These are phyloP conservation scores for Talaromyces trachyspermus DNA, from an alignment of 495 filamentous ascomycete species.

Conservation along the genomic window DNA sequence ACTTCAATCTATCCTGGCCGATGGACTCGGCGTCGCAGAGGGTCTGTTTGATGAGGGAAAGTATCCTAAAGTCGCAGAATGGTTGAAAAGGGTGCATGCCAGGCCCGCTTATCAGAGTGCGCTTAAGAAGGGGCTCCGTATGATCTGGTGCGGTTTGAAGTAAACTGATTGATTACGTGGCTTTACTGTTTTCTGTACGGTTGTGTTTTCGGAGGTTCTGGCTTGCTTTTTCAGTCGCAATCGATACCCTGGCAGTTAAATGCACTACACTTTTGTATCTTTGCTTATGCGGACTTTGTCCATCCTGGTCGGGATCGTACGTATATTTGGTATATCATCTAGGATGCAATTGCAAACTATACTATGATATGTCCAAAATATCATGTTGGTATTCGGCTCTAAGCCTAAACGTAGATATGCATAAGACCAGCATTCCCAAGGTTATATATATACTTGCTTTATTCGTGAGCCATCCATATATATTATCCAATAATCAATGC, in stretches of 20 bases:
- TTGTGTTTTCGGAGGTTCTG: background rate
- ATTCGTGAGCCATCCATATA: background rate
- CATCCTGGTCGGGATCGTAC: too few relatives aligned
- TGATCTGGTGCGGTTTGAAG: conserved; percentile 8
- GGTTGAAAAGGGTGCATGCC: conserved; percentile 19
- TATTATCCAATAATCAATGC: conserved; percentile 1
- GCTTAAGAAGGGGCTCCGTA: conserved; percentile 19
- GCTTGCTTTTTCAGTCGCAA: too few relatives aligned
- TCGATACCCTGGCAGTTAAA: too few relatives aligned
- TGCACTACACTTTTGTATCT: too few relatives aligned
- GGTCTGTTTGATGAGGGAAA: conserved; percentile 15
- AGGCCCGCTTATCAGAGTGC: conserved; percentile 23
- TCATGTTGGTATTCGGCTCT: background rate
- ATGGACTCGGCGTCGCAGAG: conserved; percentile 8
- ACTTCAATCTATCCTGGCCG: conserved; percentile 8
- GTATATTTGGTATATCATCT: too few relatives aligned
- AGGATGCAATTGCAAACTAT: too few relatives aligned
- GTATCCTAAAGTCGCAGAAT: conserved; percentile 20
- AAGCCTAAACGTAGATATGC: background rate
- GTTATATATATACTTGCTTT: background rate
- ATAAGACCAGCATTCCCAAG: background rate
- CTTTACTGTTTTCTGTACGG: background rate
- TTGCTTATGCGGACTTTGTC: too few relatives aligned
- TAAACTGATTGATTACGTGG: background rate
- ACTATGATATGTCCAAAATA: background rate